A percentile compares a stretch with the other conserved stretches of the same genome.
phyloP scores from a whole-genome alignment of 257 asterid species.

The Lycium ferocissimum region DNA sequence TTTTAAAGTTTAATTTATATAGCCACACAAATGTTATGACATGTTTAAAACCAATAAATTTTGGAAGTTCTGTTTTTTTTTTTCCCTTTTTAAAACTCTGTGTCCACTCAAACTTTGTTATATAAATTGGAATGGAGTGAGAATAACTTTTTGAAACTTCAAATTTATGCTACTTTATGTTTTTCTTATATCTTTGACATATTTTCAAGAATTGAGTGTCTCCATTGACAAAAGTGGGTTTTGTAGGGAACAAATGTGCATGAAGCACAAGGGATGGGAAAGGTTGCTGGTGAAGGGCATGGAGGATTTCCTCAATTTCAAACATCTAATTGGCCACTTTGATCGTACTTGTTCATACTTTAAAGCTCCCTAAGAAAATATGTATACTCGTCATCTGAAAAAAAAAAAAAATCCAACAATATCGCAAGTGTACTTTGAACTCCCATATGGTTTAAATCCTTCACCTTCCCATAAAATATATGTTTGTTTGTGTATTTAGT shows the following conservation, averaged over 20 bases:
- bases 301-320: constrained; percentile 72
- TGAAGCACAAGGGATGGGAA: constrained; percentile 70
- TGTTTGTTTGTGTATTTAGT: too few species aligned
- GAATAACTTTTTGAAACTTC: too few species aligned
- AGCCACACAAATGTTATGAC: too few species aligned
- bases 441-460: background rate
- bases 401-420: too few species aligned
- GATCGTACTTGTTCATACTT: background rate
- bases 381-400: too few species aligned
- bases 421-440: background rate
- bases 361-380: too few species aligned
- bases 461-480: background rate
- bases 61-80: background rate
- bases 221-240: constrained; percentile 21
- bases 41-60: too few species aligned
- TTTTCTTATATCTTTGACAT: background rate
- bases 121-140: background rate
- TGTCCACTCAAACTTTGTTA: background rate
- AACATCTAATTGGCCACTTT: constrained; percentile 63
- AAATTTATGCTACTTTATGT: background rate
- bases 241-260: constrained; percentile 58
- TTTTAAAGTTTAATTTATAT: too few species aligned
- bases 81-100: too few species aligned
- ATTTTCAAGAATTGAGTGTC: background rate
- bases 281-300: constrained; percentile 52